Evolutionary conservation across 2,329 filamentous ascomycete species (phyloP), one percentile per base, ranked within the genome.

Genomic region (Claviceps africana): DNA sequence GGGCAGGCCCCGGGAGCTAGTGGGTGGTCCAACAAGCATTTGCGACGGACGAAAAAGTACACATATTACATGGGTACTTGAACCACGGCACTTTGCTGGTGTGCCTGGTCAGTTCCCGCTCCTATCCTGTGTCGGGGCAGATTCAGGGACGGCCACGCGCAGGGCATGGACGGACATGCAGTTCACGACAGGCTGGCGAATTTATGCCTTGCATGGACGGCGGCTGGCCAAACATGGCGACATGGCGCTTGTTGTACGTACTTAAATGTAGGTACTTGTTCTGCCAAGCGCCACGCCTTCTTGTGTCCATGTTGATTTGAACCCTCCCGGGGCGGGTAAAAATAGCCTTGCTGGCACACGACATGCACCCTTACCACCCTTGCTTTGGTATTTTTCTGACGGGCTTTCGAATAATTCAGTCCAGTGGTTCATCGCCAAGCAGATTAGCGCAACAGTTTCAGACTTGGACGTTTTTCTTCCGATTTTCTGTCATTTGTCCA

Each of bases 171-270:
- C 46, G 17, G 46, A 17, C 46, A 42, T 21, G 2, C 22, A 43
- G 21, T 43, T 25, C 21, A 42, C 35, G 35, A 49, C 47, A 49
- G 25, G 47, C 22, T 49, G 33, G 47, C 47, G 19, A 42, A 49
- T 31, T 49, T 49, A 49, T 49, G 47, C 35, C 42, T 49, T 49
- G 47, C 47, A 49, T 40, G 47, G n/a, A 22, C 25, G 5, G 25
- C 25, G 25, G 22, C 19, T n/a, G 33, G n/a, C 47, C 47, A 49
- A 42, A 40, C 22, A 42, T n/a, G n/a, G n/a, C n/a, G 7, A 48
- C n/a, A n/a, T n/a, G n/a, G 31, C 46, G 31, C 46, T 48, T 25
- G 46, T n/a, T n/a, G n/a, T n/a, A n/a, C n/a, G n/a, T n/a, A n/a
- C n/a, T n/a, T n/a, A n/a, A n/a, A n/a, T n/a, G n/a, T n/a, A n/a